phyloP scores from a whole-genome alignment of 768 basidiomycete genomes.

The Naganishia randhawae region DNA sequence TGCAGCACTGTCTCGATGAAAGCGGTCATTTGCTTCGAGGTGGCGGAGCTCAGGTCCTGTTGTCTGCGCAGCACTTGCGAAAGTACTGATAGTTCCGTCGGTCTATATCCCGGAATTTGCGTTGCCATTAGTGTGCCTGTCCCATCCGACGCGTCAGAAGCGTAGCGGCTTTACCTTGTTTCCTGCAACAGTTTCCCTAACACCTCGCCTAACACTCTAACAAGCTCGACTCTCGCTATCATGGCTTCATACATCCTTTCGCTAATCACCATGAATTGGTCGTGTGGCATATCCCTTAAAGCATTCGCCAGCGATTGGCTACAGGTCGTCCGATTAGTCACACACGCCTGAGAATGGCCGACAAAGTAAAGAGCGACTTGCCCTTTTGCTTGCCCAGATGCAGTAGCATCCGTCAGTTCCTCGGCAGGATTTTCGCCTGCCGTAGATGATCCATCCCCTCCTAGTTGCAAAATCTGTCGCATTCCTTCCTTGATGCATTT shows the following conservation, averaged over 20 bases:
- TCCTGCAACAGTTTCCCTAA: conserved; percentile 49
- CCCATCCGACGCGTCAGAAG: neutral
- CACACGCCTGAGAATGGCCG: neutral
- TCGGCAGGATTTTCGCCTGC: conserved; percentile 46
- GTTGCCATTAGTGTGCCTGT: neutral
- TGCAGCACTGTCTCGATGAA: conserved; percentile 29
- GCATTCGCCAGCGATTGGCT: conserved; percentile 54
- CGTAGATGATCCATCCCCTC: conserved; percentile 54
- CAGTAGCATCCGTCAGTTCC: conserved; percentile 6
- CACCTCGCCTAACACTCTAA: conserved; percentile 55
- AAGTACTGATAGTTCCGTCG: neutral
- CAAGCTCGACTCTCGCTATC: conserved; percentile 60
- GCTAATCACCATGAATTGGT: conserved; percentile 64
- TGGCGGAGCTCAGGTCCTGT: conserved; percentile 6
- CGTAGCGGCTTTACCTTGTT: conserved; percentile 30
- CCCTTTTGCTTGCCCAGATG: conserved; percentile 4
- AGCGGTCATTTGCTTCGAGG: conserved; percentile 23
- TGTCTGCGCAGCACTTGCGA: neutral
- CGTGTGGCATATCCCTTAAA: conserved; percentile 65
- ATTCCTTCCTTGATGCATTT: conserved; percentile 64
- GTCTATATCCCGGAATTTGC: neutral
- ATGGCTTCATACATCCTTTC: conserved; percentile 62
- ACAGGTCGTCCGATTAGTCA: neutral
- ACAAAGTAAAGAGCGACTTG: neutral
- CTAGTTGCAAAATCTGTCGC: conserved; percentile 61